Base-by-base conservation (phyloP, 768 basidiomycete genomes). In the Fistulinella prunicolor region DNA sequence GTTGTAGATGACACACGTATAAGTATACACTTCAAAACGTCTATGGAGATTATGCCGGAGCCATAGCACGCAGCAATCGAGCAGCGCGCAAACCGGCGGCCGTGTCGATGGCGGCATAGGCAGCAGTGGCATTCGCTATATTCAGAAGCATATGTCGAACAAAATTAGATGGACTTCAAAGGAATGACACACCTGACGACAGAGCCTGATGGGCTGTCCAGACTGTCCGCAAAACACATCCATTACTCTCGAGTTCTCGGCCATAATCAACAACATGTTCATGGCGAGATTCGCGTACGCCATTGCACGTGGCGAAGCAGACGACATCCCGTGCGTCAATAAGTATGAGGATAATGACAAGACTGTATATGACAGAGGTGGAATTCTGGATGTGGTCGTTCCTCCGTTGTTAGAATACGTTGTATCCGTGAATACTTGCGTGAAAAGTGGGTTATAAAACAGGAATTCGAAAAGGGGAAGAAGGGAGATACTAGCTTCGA, bases 51-150 rank as follows among this genome's bases (percentile, higher is more conserved):
- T 86, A 54, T 88, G 85, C 16, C 82, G 78, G 22, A 86, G 62
- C 83, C 83, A 87, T 13, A 87, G 69, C 6, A 83, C 72, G 54
- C 80, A 83, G 47, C 81, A 85, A 60, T 87, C 84, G n/a, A 87
- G 58, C 20, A 86, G 46, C 3, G 82, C 77, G 55, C 81, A 82
- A 21, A 83, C 51, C 1, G 76, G 75, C 1, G 80, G 70, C 42
- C 75, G 69, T 9, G 70, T 65, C 5, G 70, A 46, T 1, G 62
- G 58, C 8, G 71, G 58, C 10, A 62, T 46, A 1, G 82, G 75
- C 34, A 86, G 68, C 13, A 71, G 57, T 10, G 85, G 85, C 21
- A 74, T 44, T 49, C 78, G 76, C 83, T 82, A 38, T 32, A 24
- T 40, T 42, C 32, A 44, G 44, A 46, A 37, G 13, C n/a, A 49